A percentile compares a stretch with the other conserved stretches of the same genome.
phyloP scores from a whole-genome alignment of 306 rosid genomes.

The Acacia melanoxylon region DNA sequence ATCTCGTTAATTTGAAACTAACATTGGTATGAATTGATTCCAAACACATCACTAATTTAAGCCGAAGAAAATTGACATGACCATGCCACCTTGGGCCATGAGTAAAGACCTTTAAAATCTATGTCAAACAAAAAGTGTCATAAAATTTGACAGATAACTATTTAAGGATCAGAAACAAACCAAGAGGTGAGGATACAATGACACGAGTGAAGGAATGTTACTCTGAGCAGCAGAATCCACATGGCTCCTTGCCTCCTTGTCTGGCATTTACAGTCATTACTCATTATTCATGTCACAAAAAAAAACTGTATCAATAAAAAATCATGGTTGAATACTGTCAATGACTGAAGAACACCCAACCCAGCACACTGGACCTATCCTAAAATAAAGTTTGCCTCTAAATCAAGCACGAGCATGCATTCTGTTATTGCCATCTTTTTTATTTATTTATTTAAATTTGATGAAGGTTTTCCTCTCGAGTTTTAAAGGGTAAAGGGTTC shows the following conservation, averaged over 20 bases:
- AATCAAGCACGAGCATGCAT: not conserved
- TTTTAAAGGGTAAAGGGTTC: too few species aligned
- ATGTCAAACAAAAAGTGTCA: not conserved
- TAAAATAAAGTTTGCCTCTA: not conserved
- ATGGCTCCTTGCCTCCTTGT: not conserved
- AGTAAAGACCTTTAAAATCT: not conserved
- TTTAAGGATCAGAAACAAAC: not conserved
- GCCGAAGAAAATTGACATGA: not conserved
- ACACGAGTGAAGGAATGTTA: not conserved
- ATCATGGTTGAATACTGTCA: not conserved
- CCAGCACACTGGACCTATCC: not conserved
- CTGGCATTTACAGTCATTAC: conserved; percentile 8
- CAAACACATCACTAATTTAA: not conserved
- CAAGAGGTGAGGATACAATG: not conserved
- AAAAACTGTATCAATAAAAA: not conserved
- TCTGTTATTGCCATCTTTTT: not conserved
- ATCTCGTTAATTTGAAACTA: not conserved
- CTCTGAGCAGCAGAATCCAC: not conserved
- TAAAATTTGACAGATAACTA: not conserved
- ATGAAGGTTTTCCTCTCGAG: too few species aligned
- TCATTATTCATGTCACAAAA: too few species aligned
- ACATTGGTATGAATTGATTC: not conserved
- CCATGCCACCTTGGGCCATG: not conserved
- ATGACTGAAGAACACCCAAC: not conserved
- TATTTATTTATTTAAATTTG: too few species aligned